These are phyloP conservation scores for Camillea tinctor DNA, from an alignment of 2,329 filamentous ascomycete genomes.

Conservation along the genomic window DNA sequence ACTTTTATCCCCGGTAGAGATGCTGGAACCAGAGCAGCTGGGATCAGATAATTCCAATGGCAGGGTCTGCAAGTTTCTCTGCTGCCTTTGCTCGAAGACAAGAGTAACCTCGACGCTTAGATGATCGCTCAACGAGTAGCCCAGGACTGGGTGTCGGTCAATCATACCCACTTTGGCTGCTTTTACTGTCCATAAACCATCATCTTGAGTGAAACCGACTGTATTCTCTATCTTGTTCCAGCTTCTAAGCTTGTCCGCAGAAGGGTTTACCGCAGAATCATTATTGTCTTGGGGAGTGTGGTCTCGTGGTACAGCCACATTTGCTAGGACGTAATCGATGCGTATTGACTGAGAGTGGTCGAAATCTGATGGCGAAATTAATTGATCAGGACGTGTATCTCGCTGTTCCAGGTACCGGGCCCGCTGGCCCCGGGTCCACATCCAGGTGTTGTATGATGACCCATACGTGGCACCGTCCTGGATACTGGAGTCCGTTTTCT, in stretches of 20 bases:
- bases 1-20: no score
- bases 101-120: constrained; percentile 87
- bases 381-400: constrained; percentile 36
- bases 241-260: not conserved
- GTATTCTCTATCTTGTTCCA: constrained; percentile 27
- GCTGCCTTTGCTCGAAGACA: constrained; percentile 40
- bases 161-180: constrained; percentile 75
- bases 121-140: constrained; percentile 90
- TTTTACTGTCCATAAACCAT: constrained; percentile 63
- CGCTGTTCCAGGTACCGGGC: constrained; percentile 62
- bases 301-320: constrained; percentile 6
- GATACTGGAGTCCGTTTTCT: constrained; percentile 64
- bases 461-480: constrained; percentile 87
- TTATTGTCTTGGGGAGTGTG: not conserved
- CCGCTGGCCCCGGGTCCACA: constrained; percentile 73
- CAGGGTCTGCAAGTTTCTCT: no score
- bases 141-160: constrained; percentile 73
- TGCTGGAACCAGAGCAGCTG: constrained; percentile 48
- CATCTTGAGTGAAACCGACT: constrained; percentile 9
- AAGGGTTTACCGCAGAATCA: not conserved
- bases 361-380: constrained; percentile 62
- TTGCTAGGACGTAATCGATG: constrained; percentile 74
- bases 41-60: constrained; percentile 6
- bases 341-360: constrained; percentile 76
- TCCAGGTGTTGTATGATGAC: constrained; percentile 85